Conservation (phyloP, 345 rosid species). For the Eucalyptus regnans region DNA sequence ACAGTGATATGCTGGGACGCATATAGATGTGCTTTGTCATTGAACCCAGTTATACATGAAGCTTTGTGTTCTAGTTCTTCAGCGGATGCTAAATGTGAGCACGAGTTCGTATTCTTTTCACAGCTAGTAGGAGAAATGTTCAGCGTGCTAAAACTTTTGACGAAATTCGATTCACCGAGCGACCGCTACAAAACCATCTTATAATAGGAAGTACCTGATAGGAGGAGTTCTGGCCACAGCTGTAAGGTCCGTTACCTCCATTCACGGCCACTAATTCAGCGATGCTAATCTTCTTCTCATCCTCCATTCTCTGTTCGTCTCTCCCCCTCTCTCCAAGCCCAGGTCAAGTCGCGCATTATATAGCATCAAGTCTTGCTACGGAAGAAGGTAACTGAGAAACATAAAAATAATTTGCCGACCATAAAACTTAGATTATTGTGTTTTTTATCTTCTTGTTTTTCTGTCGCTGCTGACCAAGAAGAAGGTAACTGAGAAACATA, state of each 20-base stretch:
- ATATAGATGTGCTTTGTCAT: not conserved
- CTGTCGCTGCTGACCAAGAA: too few species aligned
- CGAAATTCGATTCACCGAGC: not conserved
- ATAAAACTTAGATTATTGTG: too few species aligned
- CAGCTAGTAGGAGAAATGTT: not conserved
- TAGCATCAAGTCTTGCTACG: not conserved
- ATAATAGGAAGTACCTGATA: not conserved
- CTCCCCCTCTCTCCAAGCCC: not conserved
- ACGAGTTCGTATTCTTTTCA: not conserved
- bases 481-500: too few species aligned
- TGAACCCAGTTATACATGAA: not conserved
- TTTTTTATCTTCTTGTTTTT: too few species aligned
- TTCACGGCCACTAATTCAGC: not conserved
- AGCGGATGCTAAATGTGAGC: not conserved
- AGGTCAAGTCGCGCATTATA: not conserved
- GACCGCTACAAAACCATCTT: not conserved
- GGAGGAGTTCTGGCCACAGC: not conserved
- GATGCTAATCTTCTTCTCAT: not conserved
- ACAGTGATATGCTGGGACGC: not conserved
- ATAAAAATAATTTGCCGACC: too few species aligned
- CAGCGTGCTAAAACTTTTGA: not conserved
- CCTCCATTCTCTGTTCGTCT: not conserved
- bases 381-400: too few species aligned
- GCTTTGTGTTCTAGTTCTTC: not conserved
- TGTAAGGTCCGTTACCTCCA: not conserved